phyloP scores from a whole-genome alignment of 371 early-diverging fungal genomes.

The Nematocida sp. region DNA sequence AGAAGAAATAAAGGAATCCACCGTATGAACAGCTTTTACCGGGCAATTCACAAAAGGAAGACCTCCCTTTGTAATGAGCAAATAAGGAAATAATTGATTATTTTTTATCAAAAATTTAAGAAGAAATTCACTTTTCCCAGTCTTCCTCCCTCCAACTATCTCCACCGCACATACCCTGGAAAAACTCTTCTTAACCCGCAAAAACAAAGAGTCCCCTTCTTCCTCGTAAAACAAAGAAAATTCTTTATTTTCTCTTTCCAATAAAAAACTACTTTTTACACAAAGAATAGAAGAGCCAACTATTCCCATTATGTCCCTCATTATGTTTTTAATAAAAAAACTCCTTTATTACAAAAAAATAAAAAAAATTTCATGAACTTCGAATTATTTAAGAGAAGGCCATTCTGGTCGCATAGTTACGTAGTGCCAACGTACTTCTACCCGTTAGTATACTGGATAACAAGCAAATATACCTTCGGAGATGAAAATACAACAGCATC shows the following conservation, averaged over 20 bases:
- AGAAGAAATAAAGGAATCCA: neutral
- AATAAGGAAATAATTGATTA: neutral
- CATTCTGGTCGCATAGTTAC: conserved; percentile 31
- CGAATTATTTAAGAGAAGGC: conserved; percentile 17
- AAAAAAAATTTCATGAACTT: conserved; percentile 41
- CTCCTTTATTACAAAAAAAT: no score
- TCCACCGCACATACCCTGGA: neutral
- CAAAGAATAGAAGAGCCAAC: no score
- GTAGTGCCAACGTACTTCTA: conserved; percentile 16
- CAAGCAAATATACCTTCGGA: conserved; percentile 17
- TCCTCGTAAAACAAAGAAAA: no score
- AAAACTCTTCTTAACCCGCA: neutral
- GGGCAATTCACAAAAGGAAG: neutral
- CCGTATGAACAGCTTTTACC: neutral
- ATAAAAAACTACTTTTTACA: no score
- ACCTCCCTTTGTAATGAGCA: conserved; percentile 11
- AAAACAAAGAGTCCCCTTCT: no score
- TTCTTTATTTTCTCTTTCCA: no score
- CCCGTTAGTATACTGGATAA: conserved; percentile 11
- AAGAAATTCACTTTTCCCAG: neutral
- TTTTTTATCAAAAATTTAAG: neutral
- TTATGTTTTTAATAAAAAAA: no score
- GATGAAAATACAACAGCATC: conserved; percentile 3
- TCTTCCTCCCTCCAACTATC: neutral
- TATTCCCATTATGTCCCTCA: no score